These are phyloP conservation scores for Lasiosphaeris hirsuta DNA, from an alignment of 495 filamentous ascomycete species.

Conservation along the genomic window DNA sequence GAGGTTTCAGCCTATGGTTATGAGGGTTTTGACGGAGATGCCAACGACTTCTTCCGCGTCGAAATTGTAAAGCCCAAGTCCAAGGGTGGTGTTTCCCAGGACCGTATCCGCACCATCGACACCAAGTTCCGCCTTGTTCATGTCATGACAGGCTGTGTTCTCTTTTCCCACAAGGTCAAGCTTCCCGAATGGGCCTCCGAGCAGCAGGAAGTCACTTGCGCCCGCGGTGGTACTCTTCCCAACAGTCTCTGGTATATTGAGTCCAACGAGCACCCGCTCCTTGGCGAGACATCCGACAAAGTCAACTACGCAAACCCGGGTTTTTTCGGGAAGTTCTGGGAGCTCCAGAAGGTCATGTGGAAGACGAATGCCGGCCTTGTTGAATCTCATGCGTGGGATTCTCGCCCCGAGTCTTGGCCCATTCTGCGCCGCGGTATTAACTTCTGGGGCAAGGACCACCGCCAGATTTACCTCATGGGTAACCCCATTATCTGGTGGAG, in stretches of 20 bases:
- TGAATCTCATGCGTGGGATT: constrained; percentile 97
- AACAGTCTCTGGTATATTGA: constrained; percentile 98
- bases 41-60: constrained; percentile 91
- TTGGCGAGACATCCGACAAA: constrained; percentile 73
- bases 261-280: constrained; percentile 74
- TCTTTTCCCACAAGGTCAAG: constrained; percentile 99
- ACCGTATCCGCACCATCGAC: constrained; percentile 86
- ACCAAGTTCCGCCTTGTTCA: constrained; percentile 95
- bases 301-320: constrained; percentile 94
- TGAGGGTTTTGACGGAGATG: constrained; percentile 93
- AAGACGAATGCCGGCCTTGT: constrained; percentile 93
- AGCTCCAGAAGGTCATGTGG: constrained; percentile 99
- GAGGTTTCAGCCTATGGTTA: constrained; percentile 98
- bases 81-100: constrained; percentile 73
- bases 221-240: constrained; percentile 84
- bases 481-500: constrained; percentile 97
- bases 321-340: constrained; percentile 98
- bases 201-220: constrained; percentile 97
- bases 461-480: constrained; percentile 93
- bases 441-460: constrained; percentile 94
- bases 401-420: constrained; percentile 90
- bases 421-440: constrained; percentile 94
- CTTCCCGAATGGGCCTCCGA: constrained; percentile 95
- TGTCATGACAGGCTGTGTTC: constrained; percentile 91
- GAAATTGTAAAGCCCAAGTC: constrained; percentile 93